Evolutionary conservation across 768 basidiomycete genomes (phyloP), one percentile per base, ranked within the genome.

Genomic region (Collybiopsis luxurians): DNA sequence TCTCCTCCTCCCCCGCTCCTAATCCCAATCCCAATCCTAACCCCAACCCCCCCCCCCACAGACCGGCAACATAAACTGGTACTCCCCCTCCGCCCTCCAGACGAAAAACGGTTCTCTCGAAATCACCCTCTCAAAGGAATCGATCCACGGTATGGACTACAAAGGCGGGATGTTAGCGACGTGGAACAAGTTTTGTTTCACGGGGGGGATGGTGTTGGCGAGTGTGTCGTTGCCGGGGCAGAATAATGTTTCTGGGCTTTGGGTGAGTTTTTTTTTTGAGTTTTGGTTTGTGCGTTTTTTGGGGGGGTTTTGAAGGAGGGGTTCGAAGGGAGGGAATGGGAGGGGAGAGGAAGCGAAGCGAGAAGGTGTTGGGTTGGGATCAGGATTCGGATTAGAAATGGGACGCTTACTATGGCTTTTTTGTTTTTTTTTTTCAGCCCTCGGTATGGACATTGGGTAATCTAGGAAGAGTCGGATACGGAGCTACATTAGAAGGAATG

Each of bases 61-160:
- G 69, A 85, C 84, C 59, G 83, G 75, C 58, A 86, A 91, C 67
- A 65, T 90, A 59, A 90, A 92, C 69, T 92, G 90, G 90, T 93
- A 92, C 66, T 80, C 82, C 61, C 89, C 87, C 24, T 67, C 77
- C 63, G 79, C 74, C 59, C 79, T 85, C 23, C 88, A 84, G 1
- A 96, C 94, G 0, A 50, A 75, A 54, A 75, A 78, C 52, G 94
- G 94, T 4, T 79, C 83, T 34, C 73, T 95, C 34, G 80, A 86
- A 43, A 79, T 96, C 60, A 90, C 81, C n/a, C 76, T 94, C 64
- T 76, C 82, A 15, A 75, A 86, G 66, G 73, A 72, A 67, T 78
- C 67, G 28, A 83, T 68, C 59, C 88, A 95, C 66, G 81, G 90
- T 61, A 68, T 97, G 59, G 84, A 85, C 62, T 97, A 88, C 67